Conservation (phyloP, 1,284 basidiomycete genomes). For the Ceratorhiza oryzae-sativae region DNA sequence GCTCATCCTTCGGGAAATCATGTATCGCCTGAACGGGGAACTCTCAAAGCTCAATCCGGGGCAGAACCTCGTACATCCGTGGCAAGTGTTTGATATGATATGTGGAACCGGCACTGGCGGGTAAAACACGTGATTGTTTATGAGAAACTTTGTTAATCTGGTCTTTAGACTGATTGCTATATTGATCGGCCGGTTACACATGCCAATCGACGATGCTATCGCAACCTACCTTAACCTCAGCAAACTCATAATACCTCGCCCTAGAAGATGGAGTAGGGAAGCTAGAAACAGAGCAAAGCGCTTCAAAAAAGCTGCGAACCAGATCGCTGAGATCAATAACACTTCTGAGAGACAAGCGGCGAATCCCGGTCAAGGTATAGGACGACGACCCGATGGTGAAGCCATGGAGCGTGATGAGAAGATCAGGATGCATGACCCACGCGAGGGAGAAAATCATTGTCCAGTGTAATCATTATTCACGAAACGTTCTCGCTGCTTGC, state of each 20-base stretch:
- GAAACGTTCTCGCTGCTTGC: too few species aligned
- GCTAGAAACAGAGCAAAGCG: background rate
- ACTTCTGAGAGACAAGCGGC: background rate
- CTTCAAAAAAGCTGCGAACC: background rate
- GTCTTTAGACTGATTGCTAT: constrained; percentile 48
- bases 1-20: constrained; percentile 18
- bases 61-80: background rate
- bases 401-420: background rate
- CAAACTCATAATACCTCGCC: background rate
- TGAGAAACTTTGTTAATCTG: background rate
- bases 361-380: background rate
- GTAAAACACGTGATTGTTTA: background rate
- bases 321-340: background rate
- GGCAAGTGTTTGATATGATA: constrained; percentile 35
- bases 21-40: background rate
- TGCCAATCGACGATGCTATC: constrained; percentile 49
- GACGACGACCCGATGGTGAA: background rate
- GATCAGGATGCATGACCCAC: background rate
- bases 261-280: background rate
- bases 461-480: background rate
- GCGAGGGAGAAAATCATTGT: background rate
- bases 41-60: background rate
- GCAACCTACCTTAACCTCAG: constrained; percentile 45
- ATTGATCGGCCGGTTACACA: constrained; percentile 49
- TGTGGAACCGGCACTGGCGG: constrained; percentile 40